A percentile compares a stretch with the other conserved stretches of the same genome.
Conservation (phyloP, 495 filamentous ascomycete species). For the Talaromyces trachyspermus region DNA sequence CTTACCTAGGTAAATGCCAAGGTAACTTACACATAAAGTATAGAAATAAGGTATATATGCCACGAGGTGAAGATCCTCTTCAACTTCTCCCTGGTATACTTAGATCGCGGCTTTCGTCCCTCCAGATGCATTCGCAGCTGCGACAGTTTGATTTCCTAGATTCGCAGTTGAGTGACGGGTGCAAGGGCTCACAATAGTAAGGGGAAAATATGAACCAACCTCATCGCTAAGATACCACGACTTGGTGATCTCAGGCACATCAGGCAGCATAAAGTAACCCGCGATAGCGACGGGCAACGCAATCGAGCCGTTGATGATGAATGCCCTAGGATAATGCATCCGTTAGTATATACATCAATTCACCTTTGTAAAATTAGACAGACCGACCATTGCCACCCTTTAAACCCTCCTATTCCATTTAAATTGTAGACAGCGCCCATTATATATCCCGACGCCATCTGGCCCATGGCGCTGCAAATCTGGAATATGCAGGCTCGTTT, state of each 20-base stretch:
- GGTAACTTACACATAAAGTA: constrained; percentile 40
- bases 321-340: constrained; percentile 29
- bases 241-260: constrained; percentile 52
- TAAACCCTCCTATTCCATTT: constrained; percentile 40
- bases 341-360: neutral
- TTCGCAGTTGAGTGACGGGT: neutral
- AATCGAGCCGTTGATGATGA: constrained; percentile 39
- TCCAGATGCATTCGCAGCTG: constrained; percentile 41
- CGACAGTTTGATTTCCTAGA: constrained; percentile 36
- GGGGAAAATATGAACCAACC: constrained; percentile 8
- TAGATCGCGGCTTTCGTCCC: constrained; percentile 35
- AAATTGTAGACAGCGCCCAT: constrained; percentile 47
- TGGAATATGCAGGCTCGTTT: constrained; percentile 59
- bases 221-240: constrained; percentile 42
- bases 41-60: constrained; percentile 42
- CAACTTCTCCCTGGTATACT: constrained; percentile 37
- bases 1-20: no score
- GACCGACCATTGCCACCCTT: constrained; percentile 38
- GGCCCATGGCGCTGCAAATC: constrained; percentile 43
- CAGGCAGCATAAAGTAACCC: constrained; percentile 54
- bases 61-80: constrained; percentile 47
- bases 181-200: neutral
- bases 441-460: constrained; percentile 53
- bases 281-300: constrained; percentile 41
- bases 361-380: neutral